Evolutionary conservation across 73 alveolate genomes (phyloP).

Genomic region (Paraurostyla sp.): DNA sequence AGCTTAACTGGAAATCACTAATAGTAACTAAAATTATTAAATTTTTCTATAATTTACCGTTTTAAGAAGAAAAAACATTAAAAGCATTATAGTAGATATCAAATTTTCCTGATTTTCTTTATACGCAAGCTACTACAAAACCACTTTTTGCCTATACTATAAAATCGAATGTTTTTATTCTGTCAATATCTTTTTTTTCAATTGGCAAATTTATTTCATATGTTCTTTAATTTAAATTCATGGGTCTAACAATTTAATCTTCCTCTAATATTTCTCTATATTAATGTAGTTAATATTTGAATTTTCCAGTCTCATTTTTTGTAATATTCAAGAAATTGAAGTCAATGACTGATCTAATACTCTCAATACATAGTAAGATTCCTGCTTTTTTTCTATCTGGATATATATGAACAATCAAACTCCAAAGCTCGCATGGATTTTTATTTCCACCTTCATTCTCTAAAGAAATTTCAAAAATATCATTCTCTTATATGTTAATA

Average conservation of each 20-base stretch:
- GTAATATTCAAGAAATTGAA: neutral
- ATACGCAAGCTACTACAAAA: constrained; percentile 22
- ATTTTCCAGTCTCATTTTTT: neutral
- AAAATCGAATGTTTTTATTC: constrained; percentile 4
- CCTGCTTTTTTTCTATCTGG: neutral
- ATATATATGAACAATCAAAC: neutral
- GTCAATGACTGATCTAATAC: constrained; percentile 4
- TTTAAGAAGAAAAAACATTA: neutral
- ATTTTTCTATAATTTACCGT: no score
- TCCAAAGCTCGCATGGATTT: constrained; percentile 1
- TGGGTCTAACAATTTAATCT: no score
- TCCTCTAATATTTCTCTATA: constrained; percentile 46
- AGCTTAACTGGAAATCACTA: neutral
- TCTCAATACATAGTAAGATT: constrained; percentile 18
- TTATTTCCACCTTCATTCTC: neutral
- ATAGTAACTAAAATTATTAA: no score
- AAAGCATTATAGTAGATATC: constrained; percentile 52
- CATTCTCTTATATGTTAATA: no score
- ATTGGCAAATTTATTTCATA: no score
- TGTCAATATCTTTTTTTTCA: neutral
- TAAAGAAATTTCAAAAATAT: no score
- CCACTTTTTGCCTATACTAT: neutral
- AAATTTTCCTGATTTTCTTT: constrained; percentile 27
- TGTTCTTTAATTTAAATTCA: no score
- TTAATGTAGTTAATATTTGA: neutral